Evolutionary conservation across 2,329 filamentous ascomycete genomes (phyloP), one percentile per base, ranked within the genome.

Genomic region (Microcyclospora pomicola): DNA sequence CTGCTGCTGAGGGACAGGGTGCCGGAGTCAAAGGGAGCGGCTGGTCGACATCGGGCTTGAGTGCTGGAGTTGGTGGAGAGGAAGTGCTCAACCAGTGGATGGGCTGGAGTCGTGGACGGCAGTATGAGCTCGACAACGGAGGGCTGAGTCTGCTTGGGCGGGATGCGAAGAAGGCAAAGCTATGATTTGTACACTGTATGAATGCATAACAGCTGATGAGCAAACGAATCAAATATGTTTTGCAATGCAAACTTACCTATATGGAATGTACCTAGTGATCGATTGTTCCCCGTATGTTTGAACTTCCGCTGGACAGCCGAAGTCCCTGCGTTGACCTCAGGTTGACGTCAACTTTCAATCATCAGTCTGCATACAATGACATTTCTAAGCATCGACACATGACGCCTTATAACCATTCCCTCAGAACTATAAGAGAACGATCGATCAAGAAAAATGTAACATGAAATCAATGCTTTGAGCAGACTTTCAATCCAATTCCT

Each of bases 21-120:
- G 59, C 62, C 3, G 80, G 80, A 0, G 67, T 79, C 0, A 59
- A 75, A 35, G 82, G 82, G 0, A 66, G 66, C 36, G 82, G 82
- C 1, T 94, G 88, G 67, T 59, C 50, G 1, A 75, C 73, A 13
- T 61, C 60, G 15, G 59, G 69, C 0, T 56, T 95, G 39, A 57
- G 56, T 3, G 73, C 82, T 1, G 83, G 86, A 0, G 63, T 77
- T 15, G 83, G 82, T 4, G 86, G 84, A 1, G 78, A 85, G 55
- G 72, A 76, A 36, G 69, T 72, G 3, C 56, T 95, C 44, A 62
- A 61, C 36, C 58, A 69, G 35, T 95, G 88, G 88, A 66, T 80
- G 48, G 82, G 84, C 0, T 92, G 85, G 84, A 69, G 65, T 42
- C 72, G 66, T 49, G 85, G 82, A 1, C 67, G 62, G 42, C 74